Conservation (phyloP, 148 eudicot species). For the Rhododendron griersonianum region DNA sequence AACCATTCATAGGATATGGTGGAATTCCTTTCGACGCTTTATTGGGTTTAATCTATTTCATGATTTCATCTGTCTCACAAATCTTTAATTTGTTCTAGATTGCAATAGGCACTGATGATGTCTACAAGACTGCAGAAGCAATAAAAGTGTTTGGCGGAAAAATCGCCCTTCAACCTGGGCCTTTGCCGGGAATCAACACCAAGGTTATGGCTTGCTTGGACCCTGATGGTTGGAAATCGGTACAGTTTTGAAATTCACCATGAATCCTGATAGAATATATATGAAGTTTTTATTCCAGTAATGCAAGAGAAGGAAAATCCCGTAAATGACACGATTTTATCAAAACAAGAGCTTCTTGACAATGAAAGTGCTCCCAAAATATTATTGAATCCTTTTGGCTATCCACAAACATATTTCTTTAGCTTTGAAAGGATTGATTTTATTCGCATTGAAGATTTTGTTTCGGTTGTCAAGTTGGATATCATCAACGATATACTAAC, state of each 20-base stretch:
- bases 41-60: neutral
- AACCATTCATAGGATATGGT: neutral
- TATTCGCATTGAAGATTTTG: neutral
- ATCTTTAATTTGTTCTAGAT: constrained; percentile 33
- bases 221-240: constrained; percentile 90
- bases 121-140: constrained; percentile 73
- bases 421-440: neutral
- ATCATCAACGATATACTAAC: neutral
- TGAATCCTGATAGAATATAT: neutral
- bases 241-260: constrained; percentile 14
- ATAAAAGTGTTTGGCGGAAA: constrained; percentile 57
- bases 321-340: neutral
- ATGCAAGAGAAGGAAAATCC: neutral
- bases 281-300: neutral
- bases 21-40: neutral
- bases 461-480: no score
- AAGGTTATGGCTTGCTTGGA: constrained; percentile 83
- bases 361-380: neutral
- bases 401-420: neutral
- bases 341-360: neutral
- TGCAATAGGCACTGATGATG: constrained; percentile 78
- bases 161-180: constrained; percentile 65
- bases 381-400: neutral
- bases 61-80: neutral
- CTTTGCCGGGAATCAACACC: constrained; percentile 72